Evolutionary conservation across 176 grass and related monocot genomes (phyloP), one percentile per base, ranked within the genome.

Genomic region (Juncus inflexus): DNA sequence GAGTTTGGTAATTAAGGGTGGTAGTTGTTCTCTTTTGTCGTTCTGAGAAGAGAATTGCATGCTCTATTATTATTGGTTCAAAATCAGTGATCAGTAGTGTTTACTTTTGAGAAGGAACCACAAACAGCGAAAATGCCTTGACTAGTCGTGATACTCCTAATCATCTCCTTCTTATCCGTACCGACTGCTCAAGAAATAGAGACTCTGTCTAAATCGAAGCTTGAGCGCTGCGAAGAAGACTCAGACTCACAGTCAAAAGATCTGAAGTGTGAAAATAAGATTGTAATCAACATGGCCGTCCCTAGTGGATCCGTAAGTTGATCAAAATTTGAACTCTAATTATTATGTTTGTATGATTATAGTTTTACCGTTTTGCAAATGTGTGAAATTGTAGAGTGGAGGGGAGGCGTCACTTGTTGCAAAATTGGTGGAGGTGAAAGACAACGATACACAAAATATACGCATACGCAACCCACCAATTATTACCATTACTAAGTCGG

Each of bases 141-240:
- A 74, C 47, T 12, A 59, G 3, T 45, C 40, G 11, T 12, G 4
- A 16, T 10, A 45, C n/a, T 50, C 7, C 37, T 40, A 6, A 16
- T 62, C 4, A 0, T 83, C 58, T 5, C 60, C 16, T 41, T 87
- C 60, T 5, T 72, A 47, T 28, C 40, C 7, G 7, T 62, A 6
- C 55, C 7, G 2, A n/a, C 28, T 5, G 14, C 42, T 1, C 39
- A 3, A 7, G 19, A 28, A 28, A 13, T 79, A 55, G 88, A 97
- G 63, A 58, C 92, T 65, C 85, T 97, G 40, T 77, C 85, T 53
- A 99, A 92, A 57, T 99, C 85, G 70, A 60, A 65, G n/a, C 9
- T 92, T 11, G 72, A 90, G 80, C 53, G 72, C 1, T 92, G 88
- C 61, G 12, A 3, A 52, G 56, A 3, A 40, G 67, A 58, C 74